A percentile compares a stretch with the other conserved stretches of the same genome.
phyloP scores from a whole-genome alignment of 1,284 basidiomycete species.

The Caloboletus firmus region DNA sequence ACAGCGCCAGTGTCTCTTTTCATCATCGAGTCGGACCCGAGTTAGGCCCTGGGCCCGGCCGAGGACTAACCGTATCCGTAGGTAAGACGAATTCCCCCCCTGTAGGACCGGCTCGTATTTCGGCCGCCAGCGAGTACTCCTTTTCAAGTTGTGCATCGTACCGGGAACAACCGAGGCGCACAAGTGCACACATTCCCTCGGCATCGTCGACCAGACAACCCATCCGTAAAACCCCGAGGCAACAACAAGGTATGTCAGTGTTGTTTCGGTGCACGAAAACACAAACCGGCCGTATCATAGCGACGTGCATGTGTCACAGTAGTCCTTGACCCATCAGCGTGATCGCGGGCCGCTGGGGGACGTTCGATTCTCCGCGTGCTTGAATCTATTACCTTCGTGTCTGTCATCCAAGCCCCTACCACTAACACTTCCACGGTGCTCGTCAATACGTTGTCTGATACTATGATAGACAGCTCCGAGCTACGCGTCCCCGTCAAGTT shows the following conservation, averaged over 20 bases:
- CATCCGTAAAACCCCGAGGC: background rate
- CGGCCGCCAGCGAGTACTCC: background rate
- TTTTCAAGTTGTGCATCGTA: background rate
- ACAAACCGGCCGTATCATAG: background rate
- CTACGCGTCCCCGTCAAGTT: background rate
- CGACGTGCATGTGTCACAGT: background rate
- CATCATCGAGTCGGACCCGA: no score
- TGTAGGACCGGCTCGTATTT: no score
- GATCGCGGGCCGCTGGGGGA: no score
- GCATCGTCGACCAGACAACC: background rate
- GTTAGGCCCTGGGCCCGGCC: no score
- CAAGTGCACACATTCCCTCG: no score
- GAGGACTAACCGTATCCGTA: no score
- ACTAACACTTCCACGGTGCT: background rate
- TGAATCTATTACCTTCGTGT: background rate
- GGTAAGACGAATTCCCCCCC: no score
- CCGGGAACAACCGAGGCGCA: background rate
- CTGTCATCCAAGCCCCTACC: background rate
- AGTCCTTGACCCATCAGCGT: no score
- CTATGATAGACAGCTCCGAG: background rate
- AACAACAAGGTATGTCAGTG: background rate
- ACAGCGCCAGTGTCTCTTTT: no score
- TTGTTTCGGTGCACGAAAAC: background rate
- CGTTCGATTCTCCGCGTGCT: background rate
- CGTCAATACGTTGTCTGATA: background rate